Evolutionary conservation across 495 filamentous ascomycete species (phyloP), one percentile per base, ranked within the genome.

Genomic region (Pseudotulostoma volvatum): DNA sequence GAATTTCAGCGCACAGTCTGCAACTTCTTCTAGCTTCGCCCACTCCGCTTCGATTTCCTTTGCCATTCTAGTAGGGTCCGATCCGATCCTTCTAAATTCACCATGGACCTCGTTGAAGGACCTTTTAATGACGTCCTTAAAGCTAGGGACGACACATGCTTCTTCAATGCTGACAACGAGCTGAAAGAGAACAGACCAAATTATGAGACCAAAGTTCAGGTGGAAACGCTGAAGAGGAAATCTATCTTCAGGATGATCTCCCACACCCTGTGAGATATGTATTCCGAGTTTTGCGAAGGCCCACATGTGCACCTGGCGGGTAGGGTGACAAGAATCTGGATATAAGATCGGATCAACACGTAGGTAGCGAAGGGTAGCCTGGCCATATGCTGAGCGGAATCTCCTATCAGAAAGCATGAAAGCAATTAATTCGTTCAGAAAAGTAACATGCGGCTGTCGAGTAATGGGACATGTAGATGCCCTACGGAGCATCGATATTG

Each of bases 261-360:
- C 45, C 32, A 52, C 42, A 2, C 46, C 50, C 36, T 56, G 53
- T 0, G 56, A 62, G 11, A 63, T 41, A n/a, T 57, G 54, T 3
- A 63, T 51, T 0, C 54, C 55, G 7, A 66, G 38, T 18, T 59
- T 57, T 1, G 57, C 48, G 1, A 70, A 36, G 18, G 59, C 43
- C 60, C 60, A 67, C 16, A 51, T 60, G 47, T 67, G 61, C 16
- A 66, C 41, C 3, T 60, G 51, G 3, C 66, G 55, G 3, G 68
- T 49, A 0, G 66, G 66, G 43, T 71, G 64, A 1, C 44, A 50
- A 3, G 48, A 45, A 23, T 40, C 39, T 14, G 36, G 37, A 34
- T 60, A 65, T 2, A 64, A 43, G 1, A 51, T 19, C 0, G 59
- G 56, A 20, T 71, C 66, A 30, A 67, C 47, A 18, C 46, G 44